These are phyloP conservation scores for Obba rivulosa DNA, from an alignment of 768 basidiomycete species.

Conservation along the genomic window DNA sequence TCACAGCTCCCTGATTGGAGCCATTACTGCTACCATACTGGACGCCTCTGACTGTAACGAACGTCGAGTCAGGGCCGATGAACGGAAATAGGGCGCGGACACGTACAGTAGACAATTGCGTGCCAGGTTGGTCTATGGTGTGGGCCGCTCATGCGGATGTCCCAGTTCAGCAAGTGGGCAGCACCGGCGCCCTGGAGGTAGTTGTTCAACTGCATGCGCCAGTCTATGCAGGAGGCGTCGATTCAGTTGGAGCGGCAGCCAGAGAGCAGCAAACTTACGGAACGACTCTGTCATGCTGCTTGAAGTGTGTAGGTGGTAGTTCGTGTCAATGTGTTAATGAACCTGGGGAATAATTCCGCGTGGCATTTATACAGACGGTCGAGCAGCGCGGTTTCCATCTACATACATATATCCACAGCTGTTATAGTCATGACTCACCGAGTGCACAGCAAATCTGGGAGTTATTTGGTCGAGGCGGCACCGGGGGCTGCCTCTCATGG, in stretches of 20 bases:
- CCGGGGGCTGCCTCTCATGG: no score
- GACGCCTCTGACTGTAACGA: conserved; percentile 19
- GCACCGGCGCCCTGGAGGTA: conserved; percentile 24
- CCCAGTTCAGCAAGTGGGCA: conserved; percentile 18
- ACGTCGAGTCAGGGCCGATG: not conserved
- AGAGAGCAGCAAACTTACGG: conserved; percentile 11
- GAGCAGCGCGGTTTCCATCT: conserved; percentile 1
- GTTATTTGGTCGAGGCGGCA: no score
- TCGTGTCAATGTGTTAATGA: not conserved
- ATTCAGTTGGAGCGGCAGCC: not conserved
- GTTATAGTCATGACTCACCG: conserved; percentile 15
- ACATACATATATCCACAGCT: not conserved
- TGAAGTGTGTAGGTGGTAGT: not conserved
- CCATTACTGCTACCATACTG: conserved; percentile 18
- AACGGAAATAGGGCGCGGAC: not conserved
- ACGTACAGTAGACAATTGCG: conserved; percentile 23
- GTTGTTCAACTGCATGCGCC: conserved; percentile 28
- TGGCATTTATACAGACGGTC: conserved; percentile 9
- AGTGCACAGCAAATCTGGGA: conserved; percentile 11
- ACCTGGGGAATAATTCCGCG: conserved; percentile 1
- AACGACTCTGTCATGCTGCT: conserved; percentile 1
- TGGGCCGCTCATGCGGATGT: conserved; percentile 18
- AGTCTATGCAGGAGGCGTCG: conserved; percentile 15
- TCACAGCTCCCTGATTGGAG: conserved; percentile 15
- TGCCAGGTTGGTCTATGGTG: conserved; percentile 23